phyloP scores from a whole-genome alignment of 352 stramenopile species.

The Pythium folliculosum region DNA sequence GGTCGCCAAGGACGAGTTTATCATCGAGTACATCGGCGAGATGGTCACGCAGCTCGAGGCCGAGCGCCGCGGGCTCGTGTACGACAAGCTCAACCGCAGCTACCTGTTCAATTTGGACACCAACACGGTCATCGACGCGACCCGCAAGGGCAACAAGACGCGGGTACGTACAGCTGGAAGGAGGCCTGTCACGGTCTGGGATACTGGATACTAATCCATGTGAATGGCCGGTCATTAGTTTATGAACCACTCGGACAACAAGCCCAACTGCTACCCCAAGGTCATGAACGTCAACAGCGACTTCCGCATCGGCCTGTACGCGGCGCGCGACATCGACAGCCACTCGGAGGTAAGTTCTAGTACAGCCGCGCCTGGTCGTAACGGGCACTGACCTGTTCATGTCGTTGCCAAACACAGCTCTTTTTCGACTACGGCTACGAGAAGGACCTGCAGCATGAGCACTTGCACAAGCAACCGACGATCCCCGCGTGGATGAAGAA shows the following conservation, averaged over 20 bases:
- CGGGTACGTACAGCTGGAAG: constrained; percentile 45
- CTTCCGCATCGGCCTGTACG: constrained; percentile 93
- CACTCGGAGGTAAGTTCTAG: constrained; percentile 75
- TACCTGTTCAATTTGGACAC: constrained; percentile 95
- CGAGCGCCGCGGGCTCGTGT: constrained; percentile 85
- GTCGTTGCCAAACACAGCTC: constrained; percentile 53
- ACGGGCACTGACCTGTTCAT: not conserved
- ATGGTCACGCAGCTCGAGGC: constrained; percentile 91
- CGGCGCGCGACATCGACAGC: constrained; percentile 83
- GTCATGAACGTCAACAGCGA: constrained; percentile 93
- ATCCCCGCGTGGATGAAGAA: constrained; percentile 74
- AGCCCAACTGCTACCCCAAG: constrained; percentile 88
- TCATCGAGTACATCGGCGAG: constrained; percentile 96
- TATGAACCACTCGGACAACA: constrained; percentile 82
- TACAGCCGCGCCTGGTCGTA: not conserved
- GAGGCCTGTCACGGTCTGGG: not conserved
- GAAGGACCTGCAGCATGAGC: constrained; percentile 63
- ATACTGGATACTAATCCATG: not conserved
- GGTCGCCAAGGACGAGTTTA: constrained; percentile 92
- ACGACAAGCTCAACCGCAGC: constrained; percentile 87
- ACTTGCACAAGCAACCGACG: constrained; percentile 61
- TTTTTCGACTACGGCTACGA: constrained; percentile 88
- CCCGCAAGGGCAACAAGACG: constrained; percentile 94
- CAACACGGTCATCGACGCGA: constrained; percentile 92
- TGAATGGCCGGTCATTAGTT: constrained; percentile 43